Conservation (phyloP, 2,329 filamentous ascomycete genomes). For the Pyricularia sp. region DNA sequence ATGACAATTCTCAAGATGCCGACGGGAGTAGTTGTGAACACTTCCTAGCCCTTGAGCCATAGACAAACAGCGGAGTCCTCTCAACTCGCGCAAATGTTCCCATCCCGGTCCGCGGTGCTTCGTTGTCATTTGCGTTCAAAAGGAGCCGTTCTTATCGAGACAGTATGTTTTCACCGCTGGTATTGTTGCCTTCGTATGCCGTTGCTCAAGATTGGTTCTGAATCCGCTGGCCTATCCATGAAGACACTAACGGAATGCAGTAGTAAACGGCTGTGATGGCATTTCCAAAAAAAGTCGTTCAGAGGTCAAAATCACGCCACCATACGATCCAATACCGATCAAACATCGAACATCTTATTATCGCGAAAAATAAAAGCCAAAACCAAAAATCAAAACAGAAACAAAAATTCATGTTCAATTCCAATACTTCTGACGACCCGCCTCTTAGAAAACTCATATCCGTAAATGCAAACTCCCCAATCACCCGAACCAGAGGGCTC, state of each 20-base stretch:
- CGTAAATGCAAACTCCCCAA: background rate
- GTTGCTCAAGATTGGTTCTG: background rate
- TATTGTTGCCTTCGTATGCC: background rate
- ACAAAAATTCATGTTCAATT: background rate
- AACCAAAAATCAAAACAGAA: background rate
- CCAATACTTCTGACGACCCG: background rate
- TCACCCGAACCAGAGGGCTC: background rate
- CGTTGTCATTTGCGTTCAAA: background rate
- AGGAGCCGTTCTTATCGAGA: background rate
- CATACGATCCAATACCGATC: background rate
- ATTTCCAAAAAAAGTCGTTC: background rate
- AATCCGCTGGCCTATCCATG: background rate
- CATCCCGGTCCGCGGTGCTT: background rate
- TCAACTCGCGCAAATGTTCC: background rate
- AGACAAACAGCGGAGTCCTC: background rate
- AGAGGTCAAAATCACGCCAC: background rate
- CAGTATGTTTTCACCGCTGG: background rate
- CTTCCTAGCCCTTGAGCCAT: background rate
- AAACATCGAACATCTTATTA: background rate
- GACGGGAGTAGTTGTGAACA: too few relatives aligned
- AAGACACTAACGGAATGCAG: background rate
- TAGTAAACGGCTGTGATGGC: background rate
- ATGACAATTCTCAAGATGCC: background rate
- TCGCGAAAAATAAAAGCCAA: too few relatives aligned
- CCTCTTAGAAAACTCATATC: background rate